Base-by-base conservation (phyloP, 179 eudicot species). In the Spergularia azorica region DNA sequence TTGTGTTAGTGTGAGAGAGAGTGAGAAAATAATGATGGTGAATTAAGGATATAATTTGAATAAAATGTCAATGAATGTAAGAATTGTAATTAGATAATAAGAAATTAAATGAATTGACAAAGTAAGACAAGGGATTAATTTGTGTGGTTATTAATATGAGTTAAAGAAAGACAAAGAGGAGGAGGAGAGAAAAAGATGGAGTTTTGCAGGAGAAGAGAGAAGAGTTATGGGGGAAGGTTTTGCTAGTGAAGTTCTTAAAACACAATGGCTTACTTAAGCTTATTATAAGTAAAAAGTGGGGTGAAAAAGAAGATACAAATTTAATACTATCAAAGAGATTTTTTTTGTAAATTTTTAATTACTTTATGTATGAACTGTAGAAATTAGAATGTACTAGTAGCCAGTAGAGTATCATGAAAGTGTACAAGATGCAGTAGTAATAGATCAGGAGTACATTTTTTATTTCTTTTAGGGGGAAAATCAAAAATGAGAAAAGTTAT, bases 201-300 rank as follows among this genome's bases (percentile, higher is more conserved):
- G 39, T 4, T 50, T 67, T 67, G 52, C 16, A 20, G 56, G 59
- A 69, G 36, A 46, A 20, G 36, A 48, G 70, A 43, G 71, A 43
- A 43, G 50, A 46, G 50, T 46, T 46, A 46, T 67, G 52, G 52
- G 21, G 41, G 16, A 36, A 36, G 5, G 59, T 50, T 51, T 69
- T 51, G 59, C 39, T 69, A 51, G 72, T 69, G 72, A 69, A 21
- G 58, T 4, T 69, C 43, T 69, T 36, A 63, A 51, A 69, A 21
- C 59, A 69, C 58, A 13, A 1, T 18, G 60, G 39, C 39, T 36
- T 36, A 36, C 59, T 69, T 69, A 69, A 69, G 72, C 56, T 50
- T 69, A 69, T 69, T 26, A 51, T 69, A 52, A 20, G 39, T n/a
- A 17, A 55, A 9, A 58, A 61, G 4, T 3, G 36, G n/a, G 17